Percentiles rank a stretch among this genome's conserved stretches.
Evolutionary conservation across 1,284 basidiomycete species (phyloP).

Genomic region (Porogramme epimiltina): DNA sequence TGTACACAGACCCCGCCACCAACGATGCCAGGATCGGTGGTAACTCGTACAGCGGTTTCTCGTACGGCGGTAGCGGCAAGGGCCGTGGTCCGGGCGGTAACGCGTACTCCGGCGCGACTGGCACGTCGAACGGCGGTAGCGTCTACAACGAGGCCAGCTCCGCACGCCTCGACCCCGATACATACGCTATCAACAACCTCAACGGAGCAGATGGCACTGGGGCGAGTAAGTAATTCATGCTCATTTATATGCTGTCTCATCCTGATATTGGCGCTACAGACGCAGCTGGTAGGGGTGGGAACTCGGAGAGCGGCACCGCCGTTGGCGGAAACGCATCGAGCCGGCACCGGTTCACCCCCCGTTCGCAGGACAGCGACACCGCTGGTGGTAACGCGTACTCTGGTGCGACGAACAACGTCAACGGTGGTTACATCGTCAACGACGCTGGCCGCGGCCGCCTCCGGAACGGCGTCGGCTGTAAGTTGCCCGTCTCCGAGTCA

Average conservation of each 20-base stretch:
- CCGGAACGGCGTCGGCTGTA: constrained; percentile 15
- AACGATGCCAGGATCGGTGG: constrained; percentile 11
- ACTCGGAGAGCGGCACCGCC: constrained; percentile 28
- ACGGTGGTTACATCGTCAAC: constrained; percentile 27
- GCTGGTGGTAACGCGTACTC: constrained; percentile 28
- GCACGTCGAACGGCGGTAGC: constrained; percentile 25
- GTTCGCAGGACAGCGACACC: constrained; percentile 22
- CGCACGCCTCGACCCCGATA: too few species aligned
- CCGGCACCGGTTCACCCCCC: constrained; percentile 7
- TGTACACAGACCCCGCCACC: constrained; percentile 16
- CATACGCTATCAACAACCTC: constrained; percentile 3
- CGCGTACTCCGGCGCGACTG: constrained; percentile 24
- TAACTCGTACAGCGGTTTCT: constrained; percentile 26
- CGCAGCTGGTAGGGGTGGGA: constrained; percentile 25
- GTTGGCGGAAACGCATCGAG: constrained; percentile 24
- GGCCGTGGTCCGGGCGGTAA: constrained; percentile 28
- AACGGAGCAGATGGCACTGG: constrained; percentile 23
- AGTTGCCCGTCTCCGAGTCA: constrained; percentile 1
- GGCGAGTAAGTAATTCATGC: neutral
- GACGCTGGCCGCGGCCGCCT: constrained; percentile 12
- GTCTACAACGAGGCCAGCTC: constrained; percentile 17
- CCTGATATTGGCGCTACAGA: constrained; percentile 14
- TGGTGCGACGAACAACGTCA: constrained; percentile 22
- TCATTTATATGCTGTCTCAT: neutral
- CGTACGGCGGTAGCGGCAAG: constrained; percentile 23